These are phyloP conservation scores for Punica granatum DNA, from an alignment of 345 rosid genomes.

Conservation along the genomic window DNA sequence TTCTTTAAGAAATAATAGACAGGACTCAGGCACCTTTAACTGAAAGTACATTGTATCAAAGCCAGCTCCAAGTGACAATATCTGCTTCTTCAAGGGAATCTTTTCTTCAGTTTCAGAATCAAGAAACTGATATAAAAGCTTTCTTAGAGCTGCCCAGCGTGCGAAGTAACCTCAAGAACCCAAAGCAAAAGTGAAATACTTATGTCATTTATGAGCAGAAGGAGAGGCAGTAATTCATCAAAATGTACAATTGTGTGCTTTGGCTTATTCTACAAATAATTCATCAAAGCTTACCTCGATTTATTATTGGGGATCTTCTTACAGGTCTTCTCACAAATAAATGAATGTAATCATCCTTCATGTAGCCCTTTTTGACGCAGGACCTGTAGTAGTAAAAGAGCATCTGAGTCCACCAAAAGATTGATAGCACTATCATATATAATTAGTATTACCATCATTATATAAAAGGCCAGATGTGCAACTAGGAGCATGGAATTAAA, in stretches of 20 bases:
- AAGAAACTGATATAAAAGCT: constrained; percentile 76
- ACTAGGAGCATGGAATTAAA: no score
- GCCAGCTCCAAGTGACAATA: constrained; percentile 92
- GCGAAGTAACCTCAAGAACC: constrained; percentile 64
- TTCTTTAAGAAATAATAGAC: not conserved
- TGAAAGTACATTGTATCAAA: constrained; percentile 91
- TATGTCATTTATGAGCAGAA: not conserved
- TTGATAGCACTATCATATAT: not conserved
- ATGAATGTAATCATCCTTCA: constrained; percentile 80
- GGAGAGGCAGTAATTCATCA: not conserved
- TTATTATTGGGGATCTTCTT: constrained; percentile 87
- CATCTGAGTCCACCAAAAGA: not conserved
- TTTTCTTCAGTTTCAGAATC: constrained; percentile 30
- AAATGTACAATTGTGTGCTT: not conserved
- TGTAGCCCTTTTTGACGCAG: constrained; percentile 80
- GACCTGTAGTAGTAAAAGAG: constrained; percentile 40
- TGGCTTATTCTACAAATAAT: not conserved
- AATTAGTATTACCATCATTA: no score
- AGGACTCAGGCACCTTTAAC: constrained; percentile 46
- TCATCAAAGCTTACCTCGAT: constrained; percentile 55
- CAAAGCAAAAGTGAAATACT: not conserved
- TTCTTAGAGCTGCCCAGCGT: constrained; percentile 92
- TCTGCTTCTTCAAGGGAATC: constrained; percentile 49
- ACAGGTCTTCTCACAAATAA: constrained; percentile 83
- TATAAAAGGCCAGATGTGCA: no score